phyloP scores from a whole-genome alignment of 106 monocot species.

The Platanthera zijinensis region DNA sequence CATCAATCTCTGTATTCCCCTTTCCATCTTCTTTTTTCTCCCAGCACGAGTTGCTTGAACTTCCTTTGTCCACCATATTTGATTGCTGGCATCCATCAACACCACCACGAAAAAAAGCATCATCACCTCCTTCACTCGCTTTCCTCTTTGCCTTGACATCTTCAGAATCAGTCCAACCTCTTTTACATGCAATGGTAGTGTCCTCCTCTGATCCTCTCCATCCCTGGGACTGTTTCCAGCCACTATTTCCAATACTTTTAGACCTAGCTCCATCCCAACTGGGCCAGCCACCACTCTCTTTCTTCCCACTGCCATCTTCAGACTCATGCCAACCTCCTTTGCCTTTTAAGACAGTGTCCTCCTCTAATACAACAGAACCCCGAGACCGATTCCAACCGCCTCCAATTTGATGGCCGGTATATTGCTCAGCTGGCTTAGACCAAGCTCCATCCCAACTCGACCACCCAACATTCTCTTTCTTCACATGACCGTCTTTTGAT shows the following conservation, averaged over 20 bases:
- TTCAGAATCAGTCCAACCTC: not conserved
- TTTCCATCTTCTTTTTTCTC: not conserved
- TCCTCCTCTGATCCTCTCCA: not conserved
- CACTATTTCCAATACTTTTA: too few relatives aligned
- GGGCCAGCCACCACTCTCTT: too few relatives aligned
- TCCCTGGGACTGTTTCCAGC: not conserved
- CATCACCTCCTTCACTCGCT: not conserved
- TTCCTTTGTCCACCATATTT: not conserved
- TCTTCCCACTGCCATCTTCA: too few relatives aligned
- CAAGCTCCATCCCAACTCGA: not conserved
- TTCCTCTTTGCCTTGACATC: not conserved
- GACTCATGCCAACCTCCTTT: too few relatives aligned
- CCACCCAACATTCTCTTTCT: not conserved
- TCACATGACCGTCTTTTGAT: not conserved
- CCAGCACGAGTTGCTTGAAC: not conserved
- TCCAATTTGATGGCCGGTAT: not conserved
- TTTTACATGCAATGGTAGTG: not conserved
- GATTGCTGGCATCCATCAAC: not conserved
- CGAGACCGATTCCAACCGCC: too few relatives aligned
- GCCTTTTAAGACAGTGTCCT: too few relatives aligned
- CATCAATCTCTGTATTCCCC: not conserved
- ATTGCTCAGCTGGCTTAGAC: not conserved
- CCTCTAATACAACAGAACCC: too few relatives aligned
- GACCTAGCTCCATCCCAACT: too few relatives aligned
- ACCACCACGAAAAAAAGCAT: not conserved